phyloP scores from a whole-genome alignment of 2,329 filamentous ascomycete genomes.

The Ophiostoma montium region DNA sequence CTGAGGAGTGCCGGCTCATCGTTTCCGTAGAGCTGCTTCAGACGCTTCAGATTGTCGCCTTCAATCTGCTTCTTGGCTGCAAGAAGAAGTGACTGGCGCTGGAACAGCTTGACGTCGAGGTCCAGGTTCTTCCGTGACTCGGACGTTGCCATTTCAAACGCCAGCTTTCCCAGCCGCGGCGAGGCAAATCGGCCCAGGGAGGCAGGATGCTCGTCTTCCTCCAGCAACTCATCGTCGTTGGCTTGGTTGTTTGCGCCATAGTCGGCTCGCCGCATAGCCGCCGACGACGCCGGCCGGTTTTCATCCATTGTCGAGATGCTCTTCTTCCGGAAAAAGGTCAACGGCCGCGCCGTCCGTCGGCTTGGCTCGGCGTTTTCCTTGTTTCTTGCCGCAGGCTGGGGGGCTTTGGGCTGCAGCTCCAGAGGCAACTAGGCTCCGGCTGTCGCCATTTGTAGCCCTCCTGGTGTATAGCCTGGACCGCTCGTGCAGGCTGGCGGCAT shows the following conservation, averaged over 20 bases:
- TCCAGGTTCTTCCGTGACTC: slow-evolving; percentile 11
- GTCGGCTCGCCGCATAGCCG: not conserved
- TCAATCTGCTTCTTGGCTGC: slow-evolving; percentile 11
- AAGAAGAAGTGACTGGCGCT: slow-evolving; percentile 12
- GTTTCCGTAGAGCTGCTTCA: not conserved
- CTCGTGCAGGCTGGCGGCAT: not conserved
- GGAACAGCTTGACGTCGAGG: slow-evolving; percentile 11
- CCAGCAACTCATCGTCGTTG: not conserved
- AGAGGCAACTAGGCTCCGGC: slow-evolving; percentile 8
- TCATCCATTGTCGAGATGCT: not conserved
- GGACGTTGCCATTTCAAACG: slow-evolving; percentile 11
- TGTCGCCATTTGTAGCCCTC: not conserved
- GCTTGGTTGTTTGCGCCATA: not conserved
- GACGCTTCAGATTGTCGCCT: not conserved
- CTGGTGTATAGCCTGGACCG: not conserved
- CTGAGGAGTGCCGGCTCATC: not conserved
- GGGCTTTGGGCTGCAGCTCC: not conserved
- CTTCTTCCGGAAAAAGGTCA: slow-evolving; percentile 1
- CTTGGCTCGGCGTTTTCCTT: not conserved
- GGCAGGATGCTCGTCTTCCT: not conserved
- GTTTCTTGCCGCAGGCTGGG: not conserved
- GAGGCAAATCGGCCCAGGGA: not conserved
- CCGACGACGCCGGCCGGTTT: not conserved
- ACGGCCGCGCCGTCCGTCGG: not conserved
- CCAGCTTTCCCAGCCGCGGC: slow-evolving; percentile 10